These are phyloP conservation scores for Mortierella sp. DNA, from an alignment of 371 early-diverging fungal species.

Conservation along the genomic window DNA sequence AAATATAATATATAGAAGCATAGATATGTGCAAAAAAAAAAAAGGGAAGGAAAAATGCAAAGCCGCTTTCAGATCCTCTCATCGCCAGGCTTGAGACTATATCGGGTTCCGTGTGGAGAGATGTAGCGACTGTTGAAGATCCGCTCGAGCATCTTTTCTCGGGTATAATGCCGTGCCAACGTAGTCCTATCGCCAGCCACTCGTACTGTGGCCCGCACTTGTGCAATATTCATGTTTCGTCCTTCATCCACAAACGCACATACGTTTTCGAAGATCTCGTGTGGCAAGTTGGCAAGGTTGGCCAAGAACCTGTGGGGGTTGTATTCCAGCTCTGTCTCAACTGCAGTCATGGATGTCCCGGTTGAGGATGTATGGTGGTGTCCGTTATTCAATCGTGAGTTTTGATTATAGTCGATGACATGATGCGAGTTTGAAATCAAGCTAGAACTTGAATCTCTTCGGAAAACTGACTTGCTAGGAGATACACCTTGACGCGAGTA, in stretches of 20 bases:
- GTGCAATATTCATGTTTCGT: conserved; percentile 50
- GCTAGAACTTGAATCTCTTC: conserved; percentile 33
- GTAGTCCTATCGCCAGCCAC: conserved; percentile 43
- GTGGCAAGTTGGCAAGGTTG: conserved; percentile 49
- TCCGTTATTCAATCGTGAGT: conserved; percentile 10
- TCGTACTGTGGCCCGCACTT: conserved; percentile 49
- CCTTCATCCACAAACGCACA: conserved; percentile 56
- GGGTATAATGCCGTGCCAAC: conserved; percentile 36
- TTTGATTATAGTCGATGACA: conserved; percentile 3
- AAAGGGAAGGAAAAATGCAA: background rate
- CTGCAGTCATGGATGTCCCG: conserved; percentile 4
- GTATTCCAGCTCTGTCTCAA: conserved; percentile 21
- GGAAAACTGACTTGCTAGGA: conserved; percentile 11
- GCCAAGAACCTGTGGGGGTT: conserved; percentile 50
- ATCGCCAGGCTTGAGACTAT: conserved; percentile 50
- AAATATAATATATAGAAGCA: too few relatives aligned
- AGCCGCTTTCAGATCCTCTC: conserved; percentile 24
- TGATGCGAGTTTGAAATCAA: conserved; percentile 19
- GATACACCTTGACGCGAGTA: conserved; percentile 17
- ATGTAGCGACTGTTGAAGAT: conserved; percentile 53
- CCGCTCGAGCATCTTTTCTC: conserved; percentile 52
- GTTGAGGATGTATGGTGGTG: background rate
- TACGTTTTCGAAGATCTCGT: conserved; percentile 56
- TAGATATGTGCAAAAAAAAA: background rate
- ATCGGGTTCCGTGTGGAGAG: conserved; percentile 51